Percentiles rank a stretch among this genome's conserved stretches.
phyloP scores from a whole-genome alignment of 371 early-diverging fungal genomes.

The Syncephalastrum contaminatum region DNA sequence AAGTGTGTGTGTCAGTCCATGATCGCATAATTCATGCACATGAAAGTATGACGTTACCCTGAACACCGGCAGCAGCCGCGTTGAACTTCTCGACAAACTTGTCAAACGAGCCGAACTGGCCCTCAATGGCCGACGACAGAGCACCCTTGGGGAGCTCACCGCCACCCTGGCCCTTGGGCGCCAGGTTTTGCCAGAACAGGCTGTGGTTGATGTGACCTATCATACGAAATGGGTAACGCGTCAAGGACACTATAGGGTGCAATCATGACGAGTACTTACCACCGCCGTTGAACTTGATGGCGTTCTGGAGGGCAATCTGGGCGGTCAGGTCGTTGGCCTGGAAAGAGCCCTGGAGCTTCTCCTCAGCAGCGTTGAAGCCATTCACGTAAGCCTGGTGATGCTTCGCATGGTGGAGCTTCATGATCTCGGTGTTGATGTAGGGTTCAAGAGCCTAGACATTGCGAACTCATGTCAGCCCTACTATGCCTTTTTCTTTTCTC shows the following conservation, averaged over 20 bases:
- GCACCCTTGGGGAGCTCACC: conserved; percentile 68
- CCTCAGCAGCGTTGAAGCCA: conserved; percentile 55
- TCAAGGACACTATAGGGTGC: too few species aligned
- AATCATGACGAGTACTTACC: too few species aligned
- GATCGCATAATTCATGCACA: background rate
- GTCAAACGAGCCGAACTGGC: conserved; percentile 89
- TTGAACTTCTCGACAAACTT: conserved; percentile 81
- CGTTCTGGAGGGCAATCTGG: conserved; percentile 76
- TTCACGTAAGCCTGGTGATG: conserved; percentile 88
- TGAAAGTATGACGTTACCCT: conserved; percentile 48
- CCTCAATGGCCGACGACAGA: conserved; percentile 73
- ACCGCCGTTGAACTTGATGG: conserved; percentile 94
- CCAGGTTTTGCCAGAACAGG: conserved; percentile 95
- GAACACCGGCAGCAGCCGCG: conserved; percentile 81
- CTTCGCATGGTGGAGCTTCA: conserved; percentile 95
- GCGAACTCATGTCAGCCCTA: conserved; percentile 20
- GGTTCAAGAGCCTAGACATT: conserved; percentile 86
- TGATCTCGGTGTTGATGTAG: conserved; percentile 91
- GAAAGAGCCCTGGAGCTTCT: conserved; percentile 74
- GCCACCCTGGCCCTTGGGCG: conserved; percentile 78
- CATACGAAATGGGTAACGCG: background rate
- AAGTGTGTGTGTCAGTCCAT: background rate
- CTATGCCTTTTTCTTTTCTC: background rate
- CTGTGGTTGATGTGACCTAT: conserved; percentile 96
- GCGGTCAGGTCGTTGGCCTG: conserved; percentile 69